Evolutionary conservation across 495 filamentous ascomycete species (phyloP).

Genomic region (Xylaria acuta): DNA sequence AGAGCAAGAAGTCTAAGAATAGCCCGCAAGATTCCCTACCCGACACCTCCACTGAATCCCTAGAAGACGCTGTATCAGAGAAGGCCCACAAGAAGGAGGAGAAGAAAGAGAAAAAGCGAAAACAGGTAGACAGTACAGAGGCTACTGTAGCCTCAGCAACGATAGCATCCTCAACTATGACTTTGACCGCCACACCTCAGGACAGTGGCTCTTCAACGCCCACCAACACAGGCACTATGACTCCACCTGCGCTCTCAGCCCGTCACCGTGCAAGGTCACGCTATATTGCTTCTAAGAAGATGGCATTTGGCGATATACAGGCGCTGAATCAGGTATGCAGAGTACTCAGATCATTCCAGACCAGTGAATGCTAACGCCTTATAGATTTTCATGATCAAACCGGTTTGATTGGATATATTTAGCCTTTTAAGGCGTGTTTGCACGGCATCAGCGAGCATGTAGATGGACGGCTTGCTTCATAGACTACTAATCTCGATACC

Average conservation of each 20-base stretch:
- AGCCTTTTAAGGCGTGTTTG: conserved; percentile 7
- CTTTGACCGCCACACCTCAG: conserved; percentile 33
- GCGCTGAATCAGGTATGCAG: conserved; percentile 75
- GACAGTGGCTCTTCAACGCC: conserved; percentile 37
- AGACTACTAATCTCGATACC: conserved; percentile 25
- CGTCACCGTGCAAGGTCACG: conserved; percentile 70
- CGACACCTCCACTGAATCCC: conserved; percentile 15
- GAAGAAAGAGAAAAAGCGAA: conserved; percentile 54
- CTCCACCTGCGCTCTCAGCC: conserved; percentile 53
- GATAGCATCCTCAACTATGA: conserved; percentile 33
- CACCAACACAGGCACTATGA: conserved; percentile 41
- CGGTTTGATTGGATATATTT: conserved; percentile 33
- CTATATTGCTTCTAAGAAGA: conserved; percentile 80
- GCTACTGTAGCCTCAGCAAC: conserved; percentile 34
- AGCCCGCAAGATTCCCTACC: conserved; percentile 26
- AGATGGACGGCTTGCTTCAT: conserved; percentile 23
- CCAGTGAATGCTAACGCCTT: conserved; percentile 43
- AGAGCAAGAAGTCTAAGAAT: conserved; percentile 37
- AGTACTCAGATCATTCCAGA: background rate
- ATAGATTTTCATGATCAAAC: conserved; percentile 79
- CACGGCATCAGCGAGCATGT: conserved; percentile 25
- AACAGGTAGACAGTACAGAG: conserved; percentile 33
- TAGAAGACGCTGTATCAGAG: conserved; percentile 31
- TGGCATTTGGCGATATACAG: conserved; percentile 71
- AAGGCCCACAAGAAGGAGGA: conserved; percentile 55